Evolutionary conservation across 495 filamentous ascomycete species (phyloP).

Genomic region (Annulohypoxylon moriforme): DNA sequence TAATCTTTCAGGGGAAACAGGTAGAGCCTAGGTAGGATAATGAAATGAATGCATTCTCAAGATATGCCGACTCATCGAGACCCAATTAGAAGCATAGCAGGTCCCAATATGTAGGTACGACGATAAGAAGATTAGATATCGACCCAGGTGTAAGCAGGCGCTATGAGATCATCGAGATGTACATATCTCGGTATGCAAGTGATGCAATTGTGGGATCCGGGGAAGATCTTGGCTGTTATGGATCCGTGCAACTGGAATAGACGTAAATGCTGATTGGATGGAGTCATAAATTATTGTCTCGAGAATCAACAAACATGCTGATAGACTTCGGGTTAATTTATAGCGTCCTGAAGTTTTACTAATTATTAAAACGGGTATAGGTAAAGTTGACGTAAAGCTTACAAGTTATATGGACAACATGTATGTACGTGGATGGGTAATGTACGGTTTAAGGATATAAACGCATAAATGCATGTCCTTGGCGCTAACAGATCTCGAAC

Average conservation of each 20-base stretch:
- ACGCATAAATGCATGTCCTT: background rate
- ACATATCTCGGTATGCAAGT: slow-evolving; percentile 36
- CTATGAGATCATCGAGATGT: slow-evolving; percentile 20
- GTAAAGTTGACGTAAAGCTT: slow-evolving; percentile 3
- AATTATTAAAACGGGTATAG: background rate
- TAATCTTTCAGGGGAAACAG: background rate
- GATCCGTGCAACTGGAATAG: slow-evolving; percentile 10
- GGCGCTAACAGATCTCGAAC: slow-evolving; percentile 30
- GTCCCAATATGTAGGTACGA: background rate
- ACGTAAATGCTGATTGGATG: slow-evolving; percentile 13
- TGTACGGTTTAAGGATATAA: background rate
- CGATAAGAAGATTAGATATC: slow-evolving; percentile 2
- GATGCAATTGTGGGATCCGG: slow-evolving; percentile 43
- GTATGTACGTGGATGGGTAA: background rate
- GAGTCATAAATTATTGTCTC: background rate
- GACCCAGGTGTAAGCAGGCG: slow-evolving; percentile 7
- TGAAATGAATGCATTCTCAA: background rate
- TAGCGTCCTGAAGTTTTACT: background rate
- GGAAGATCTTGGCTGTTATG: slow-evolving; percentile 24
- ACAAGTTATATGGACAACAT: background rate
- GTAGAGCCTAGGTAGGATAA: background rate
- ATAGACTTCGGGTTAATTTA: background rate
- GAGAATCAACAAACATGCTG: background rate
- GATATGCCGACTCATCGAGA: background rate
- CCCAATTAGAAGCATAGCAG: background rate